Percentiles rank a stretch among this genome's conserved stretches.
phyloP scores from a whole-genome alignment of 83 land plant genomes.

The Picea abies region DNA sequence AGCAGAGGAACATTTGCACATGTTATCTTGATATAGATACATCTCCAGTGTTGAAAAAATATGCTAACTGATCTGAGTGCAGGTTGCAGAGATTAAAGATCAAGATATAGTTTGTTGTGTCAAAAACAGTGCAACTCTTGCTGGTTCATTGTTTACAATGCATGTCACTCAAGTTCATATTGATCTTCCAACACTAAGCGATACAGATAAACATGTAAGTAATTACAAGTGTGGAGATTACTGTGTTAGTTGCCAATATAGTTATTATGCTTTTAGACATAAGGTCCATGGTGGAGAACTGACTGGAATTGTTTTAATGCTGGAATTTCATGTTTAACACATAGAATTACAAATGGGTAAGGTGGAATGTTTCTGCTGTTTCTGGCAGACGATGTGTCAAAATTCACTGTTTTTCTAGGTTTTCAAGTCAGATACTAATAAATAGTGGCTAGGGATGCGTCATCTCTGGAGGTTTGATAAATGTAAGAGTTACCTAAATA shows the following conservation, averaged over 20 bases:
- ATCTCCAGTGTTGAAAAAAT: not conserved
- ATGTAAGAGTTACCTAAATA: too few relatives aligned
- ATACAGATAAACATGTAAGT: slow-evolving; percentile 73
- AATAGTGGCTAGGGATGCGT: too few relatives aligned
- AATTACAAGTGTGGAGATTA: not conserved
- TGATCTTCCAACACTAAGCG: slow-evolving; percentile 79
- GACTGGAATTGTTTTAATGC: not conserved
- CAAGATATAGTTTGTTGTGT: slow-evolving; percentile 76
- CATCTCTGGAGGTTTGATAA: too few relatives aligned
- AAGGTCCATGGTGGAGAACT: not conserved
- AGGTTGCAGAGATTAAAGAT: slow-evolving; percentile 49
- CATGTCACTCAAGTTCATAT: slow-evolving; percentile 82
- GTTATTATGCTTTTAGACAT: not conserved
- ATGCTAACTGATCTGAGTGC: not conserved
- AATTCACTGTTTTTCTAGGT: too few relatives aligned
- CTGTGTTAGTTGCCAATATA: not conserved
- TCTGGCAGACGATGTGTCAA: not conserved
- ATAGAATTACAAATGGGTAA: not conserved
- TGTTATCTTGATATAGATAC: not conserved
- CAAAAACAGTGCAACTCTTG: slow-evolving; percentile 88
- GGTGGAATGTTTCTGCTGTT: not conserved
- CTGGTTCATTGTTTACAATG: slow-evolving; percentile 82
- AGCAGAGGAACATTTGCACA: not conserved
- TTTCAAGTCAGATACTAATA: too few relatives aligned
- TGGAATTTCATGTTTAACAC: not conserved